Conservation (phyloP, 768 basidiomycete genomes). For the Mycena capillaripes region DNA sequence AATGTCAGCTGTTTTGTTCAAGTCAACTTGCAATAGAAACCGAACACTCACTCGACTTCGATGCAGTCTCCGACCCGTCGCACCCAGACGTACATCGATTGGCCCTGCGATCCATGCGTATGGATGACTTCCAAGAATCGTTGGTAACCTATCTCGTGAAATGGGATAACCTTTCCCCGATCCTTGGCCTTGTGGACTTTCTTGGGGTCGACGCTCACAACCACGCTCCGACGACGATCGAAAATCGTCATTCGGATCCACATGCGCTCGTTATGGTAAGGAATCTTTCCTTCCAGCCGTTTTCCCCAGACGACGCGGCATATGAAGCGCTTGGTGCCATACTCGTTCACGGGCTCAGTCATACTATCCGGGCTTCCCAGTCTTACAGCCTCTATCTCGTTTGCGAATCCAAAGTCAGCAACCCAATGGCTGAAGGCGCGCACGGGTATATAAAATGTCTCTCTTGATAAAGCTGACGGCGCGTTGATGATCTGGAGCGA, state of each 20-base stretch:
- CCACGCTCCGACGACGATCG: slow-evolving; percentile 33
- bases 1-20: background rate
- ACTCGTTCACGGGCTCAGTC: slow-evolving; percentile 36
- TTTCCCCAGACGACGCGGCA: slow-evolving; percentile 13
- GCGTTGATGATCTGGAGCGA: slow-evolving; percentile 30
- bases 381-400: slow-evolving; percentile 36
- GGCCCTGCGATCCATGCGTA: slow-evolving; percentile 18
- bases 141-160: slow-evolving; percentile 30
- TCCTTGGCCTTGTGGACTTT: slow-evolving; percentile 11
- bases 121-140: slow-evolving; percentile 20
- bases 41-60: slow-evolving; percentile 35
- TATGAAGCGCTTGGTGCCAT: slow-evolving; percentile 37
- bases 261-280: too few species aligned
- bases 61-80: slow-evolving; percentile 37
- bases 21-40: background rate
- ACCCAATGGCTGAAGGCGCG: slow-evolving; percentile 36
- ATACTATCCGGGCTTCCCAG: slow-evolving; percentile 25
- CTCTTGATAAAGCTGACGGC: slow-evolving; percentile 17
- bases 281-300: too few species aligned
- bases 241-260: slow-evolving; percentile 6
- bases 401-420: slow-evolving; percentile 34
- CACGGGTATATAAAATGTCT: slow-evolving; percentile 34
- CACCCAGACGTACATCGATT: slow-evolving; percentile 30
- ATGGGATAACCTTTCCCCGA: slow-evolving; percentile 28
- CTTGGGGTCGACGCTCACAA: slow-evolving; percentile 22